phyloP scores from a whole-genome alignment of 441 rosid species.

The Metrosideros polymorpha region DNA sequence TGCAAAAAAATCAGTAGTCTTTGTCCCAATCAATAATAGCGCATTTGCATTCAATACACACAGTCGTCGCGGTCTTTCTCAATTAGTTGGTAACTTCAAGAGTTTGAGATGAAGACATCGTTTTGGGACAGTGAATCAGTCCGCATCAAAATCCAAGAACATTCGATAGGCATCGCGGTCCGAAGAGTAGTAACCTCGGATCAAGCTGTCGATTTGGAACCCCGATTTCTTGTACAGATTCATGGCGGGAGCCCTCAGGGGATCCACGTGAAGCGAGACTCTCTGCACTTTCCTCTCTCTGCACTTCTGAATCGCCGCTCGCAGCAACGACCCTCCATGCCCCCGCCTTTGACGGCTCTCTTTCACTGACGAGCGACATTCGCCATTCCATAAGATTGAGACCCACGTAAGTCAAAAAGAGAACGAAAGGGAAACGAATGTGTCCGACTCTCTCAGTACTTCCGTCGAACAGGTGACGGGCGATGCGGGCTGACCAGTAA shows the following conservation, averaged over 20 bases:
- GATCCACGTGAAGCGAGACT: conserved; percentile 68
- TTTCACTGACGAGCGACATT: conserved; percentile 32
- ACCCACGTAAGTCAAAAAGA: neutral
- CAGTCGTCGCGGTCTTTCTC: neutral
- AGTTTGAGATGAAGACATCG: neutral
- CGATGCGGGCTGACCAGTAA: neutral
- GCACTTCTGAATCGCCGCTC: conserved; percentile 58
- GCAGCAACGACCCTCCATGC: conserved; percentile 57
- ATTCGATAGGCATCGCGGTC: conserved; percentile 68
- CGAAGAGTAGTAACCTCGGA: conserved; percentile 50
- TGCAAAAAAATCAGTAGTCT: neutral
- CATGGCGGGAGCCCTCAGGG: conserved; percentile 45
- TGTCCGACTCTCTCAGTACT: neutral
- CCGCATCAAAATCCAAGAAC: conserved; percentile 49
- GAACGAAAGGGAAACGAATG: neutral
- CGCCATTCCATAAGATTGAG: too few species aligned
- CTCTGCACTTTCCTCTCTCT: conserved; percentile 47
- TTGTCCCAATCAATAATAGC: neutral
- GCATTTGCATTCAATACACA: neutral
- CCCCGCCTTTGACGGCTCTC: conserved; percentile 56
- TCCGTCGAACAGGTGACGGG: conserved; percentile 36
- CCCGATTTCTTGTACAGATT: conserved; percentile 59
- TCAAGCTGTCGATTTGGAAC: conserved; percentile 49
- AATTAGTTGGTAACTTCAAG: neutral
- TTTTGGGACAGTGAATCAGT: neutral